Base-by-base conservation (phyloP, 225 moss, liverwort and hornwort genomes). In the Bryum argenteum region DNA sequence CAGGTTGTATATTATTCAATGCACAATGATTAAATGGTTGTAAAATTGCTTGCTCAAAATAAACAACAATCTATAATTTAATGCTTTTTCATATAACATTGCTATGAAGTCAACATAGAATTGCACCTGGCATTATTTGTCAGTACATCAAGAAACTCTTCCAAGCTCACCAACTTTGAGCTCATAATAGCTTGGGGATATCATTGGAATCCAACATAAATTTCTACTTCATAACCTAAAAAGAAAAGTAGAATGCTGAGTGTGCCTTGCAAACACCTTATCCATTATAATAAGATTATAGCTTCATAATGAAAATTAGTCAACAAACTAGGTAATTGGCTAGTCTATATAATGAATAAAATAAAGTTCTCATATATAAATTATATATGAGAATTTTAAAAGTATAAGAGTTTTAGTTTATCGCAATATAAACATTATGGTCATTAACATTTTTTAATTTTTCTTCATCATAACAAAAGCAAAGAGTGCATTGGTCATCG, bases 121-220 rank as follows among this genome's bases (percentile, higher is more conserved):
- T 47, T 3, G 55, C 15, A 78, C 66, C 9, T 71, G 12, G 18
- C 57, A 78, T 78, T 56, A 22, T 52, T 56, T 26, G 22, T 73
- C 3, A 70, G 0, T 11, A 77, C 9, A 43, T 20, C 1, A 1
- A 59, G 74, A 58, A 26, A 17, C 9, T 16, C 37, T 18, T 18
- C 51, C 38, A 61, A n/a, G 15, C 18, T 42, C 3, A 45, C 7
- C 11, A 43, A 13, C 11, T 66, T 17, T 61, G 24, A 55, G 28
- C 0, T 0, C 37, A 54, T 73, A 0, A 74, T 53, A 70, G 3
- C 28, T 75, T 9, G 23, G 21, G 2, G 2, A 11, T 9, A 53
- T 0, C 15, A 47, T 20, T 26, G 54, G 6, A 64, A 38, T 13
- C 20, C 15, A 43, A 8, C 16, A 21, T 21, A 20, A 62, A 43